Base-by-base conservation (phyloP, 2,329 filamentous ascomycete genomes). In the Pezicula radicicola region DNA sequence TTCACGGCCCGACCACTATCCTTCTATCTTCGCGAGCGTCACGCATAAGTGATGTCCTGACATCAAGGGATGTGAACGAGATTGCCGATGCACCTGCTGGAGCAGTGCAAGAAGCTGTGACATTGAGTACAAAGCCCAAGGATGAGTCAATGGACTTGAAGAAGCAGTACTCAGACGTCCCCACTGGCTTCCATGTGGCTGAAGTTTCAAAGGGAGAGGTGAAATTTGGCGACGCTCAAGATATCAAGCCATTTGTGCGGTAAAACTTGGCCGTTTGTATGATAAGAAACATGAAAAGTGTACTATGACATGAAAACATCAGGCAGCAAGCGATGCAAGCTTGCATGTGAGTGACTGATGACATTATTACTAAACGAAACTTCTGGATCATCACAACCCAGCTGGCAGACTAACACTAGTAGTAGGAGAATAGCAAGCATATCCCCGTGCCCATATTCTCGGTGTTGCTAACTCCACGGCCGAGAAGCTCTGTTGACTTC, bases 21-120 rank as follows among this genome's bases (percentile, higher is more conserved):
- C 78, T 97, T 41, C 76, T 99, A 63, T 95, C 96, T 57, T 95
- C 91, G 48, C 84, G 93, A n/a, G 91, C 86, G 13, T 83, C 89
- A 19, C 80, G 88, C 15, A 74, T 96, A 41, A 84, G 83, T 49
- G 93, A 99, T 58, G 81, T 89, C 3, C 75, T 99, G 58, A 89
- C 86, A 4, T 77, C 79, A 27, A 81, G 85, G 46, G 87, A 99
- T 59, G 82, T 97, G 51, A 92, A 96, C 60, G 94, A 97, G 72
- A 89, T 97, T 55, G 93, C 93, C 1, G 87, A 92, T 65, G 77
- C 85, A 6, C 88, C 91, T 30, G 83, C 90, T 0, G 93, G 92
- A 1, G 77, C 79, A 1, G 79, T 89, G 0, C 75, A 83, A 2
- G 74, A 81, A 35, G 84, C 84, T 2, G 69, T 87, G 9, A 79